These are phyloP conservation scores for Hymenoscyphus linearis DNA, from an alignment of 2,329 filamentous ascomycete genomes.

Conservation along the genomic window DNA sequence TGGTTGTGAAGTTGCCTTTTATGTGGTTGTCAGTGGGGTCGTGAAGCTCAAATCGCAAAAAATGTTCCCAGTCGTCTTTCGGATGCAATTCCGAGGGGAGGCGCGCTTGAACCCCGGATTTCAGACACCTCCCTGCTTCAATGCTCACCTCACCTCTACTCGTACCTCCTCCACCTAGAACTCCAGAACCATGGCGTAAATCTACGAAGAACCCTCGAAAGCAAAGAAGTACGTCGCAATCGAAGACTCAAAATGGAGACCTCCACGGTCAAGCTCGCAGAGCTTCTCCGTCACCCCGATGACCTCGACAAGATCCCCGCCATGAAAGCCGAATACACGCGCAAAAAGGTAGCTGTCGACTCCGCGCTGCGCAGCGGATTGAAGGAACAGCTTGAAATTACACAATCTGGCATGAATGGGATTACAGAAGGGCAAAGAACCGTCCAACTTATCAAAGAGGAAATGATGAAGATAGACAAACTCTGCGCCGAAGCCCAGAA, in stretches of 20 bases:
- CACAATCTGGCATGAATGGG: slow-evolving; percentile 85
- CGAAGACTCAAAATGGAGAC: slow-evolving; percentile 31
- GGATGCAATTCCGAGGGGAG: slow-evolving; percentile 1
- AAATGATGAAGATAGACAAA: slow-evolving; percentile 98
- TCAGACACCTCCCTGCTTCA: slow-evolving; percentile 3
- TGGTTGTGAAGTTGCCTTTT: slow-evolving; percentile 7
- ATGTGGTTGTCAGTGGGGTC: slow-evolving; percentile 6
- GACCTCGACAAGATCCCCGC: slow-evolving; percentile 93
- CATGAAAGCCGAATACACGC: slow-evolving; percentile 85
- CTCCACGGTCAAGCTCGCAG: slow-evolving; percentile 63
- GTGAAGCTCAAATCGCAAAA: slow-evolving; percentile 10
- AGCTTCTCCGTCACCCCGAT: slow-evolving; percentile 90
- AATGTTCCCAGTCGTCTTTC: slow-evolving; percentile 5
- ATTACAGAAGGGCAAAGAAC: slow-evolving; percentile 87
- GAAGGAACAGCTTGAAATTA: slow-evolving; percentile 88
- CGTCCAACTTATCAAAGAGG: slow-evolving; percentile 89
- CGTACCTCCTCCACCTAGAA: background rate
- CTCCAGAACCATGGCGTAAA: slow-evolving; percentile 20
- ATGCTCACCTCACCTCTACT: slow-evolving; percentile 5
- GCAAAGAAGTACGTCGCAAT: slow-evolving; percentile 4
- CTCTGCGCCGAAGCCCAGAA: slow-evolving; percentile 95
- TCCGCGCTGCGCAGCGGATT: slow-evolving; percentile 82
- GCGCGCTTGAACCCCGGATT: slow-evolving; percentile 13
- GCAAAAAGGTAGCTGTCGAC: slow-evolving; percentile 90
- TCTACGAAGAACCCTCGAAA: slow-evolving; percentile 5